Percentiles rank a stretch among this genome's conserved stretches.
These are phyloP conservation scores for Triticum timopheevii DNA, from an alignment of 176 grass and related monocot genomes.

Conservation along the genomic window DNA sequence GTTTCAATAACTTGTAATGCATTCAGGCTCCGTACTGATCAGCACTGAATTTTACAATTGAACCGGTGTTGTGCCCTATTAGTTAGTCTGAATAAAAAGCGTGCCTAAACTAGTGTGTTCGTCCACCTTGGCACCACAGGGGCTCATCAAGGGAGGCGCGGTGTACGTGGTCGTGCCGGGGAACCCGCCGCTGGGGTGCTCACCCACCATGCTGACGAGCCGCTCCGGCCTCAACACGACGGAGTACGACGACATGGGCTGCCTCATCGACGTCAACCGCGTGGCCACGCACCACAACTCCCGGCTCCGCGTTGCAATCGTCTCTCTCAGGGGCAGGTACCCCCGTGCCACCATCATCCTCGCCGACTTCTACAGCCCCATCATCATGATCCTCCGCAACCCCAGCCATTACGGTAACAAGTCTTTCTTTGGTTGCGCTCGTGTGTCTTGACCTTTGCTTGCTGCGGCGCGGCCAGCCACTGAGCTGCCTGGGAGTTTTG, in stretches of 20 bases:
- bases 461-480: neutral
- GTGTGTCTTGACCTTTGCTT: neutral
- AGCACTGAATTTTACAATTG: neutral
- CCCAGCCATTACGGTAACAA: neutral
- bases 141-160: conserved; percentile 21
- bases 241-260: conserved; percentile 19
- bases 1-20: neutral
- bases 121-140: neutral
- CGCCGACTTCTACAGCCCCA: conserved; percentile 21
- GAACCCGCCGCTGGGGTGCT: conserved; percentile 30
- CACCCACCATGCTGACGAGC: neutral
- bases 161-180: conserved; percentile 26
- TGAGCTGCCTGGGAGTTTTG: neutral
- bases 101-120: neutral
- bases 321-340: neutral
- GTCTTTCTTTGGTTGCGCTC: neutral
- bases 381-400: neutral
- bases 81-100: too few relatives aligned
- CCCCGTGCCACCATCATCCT: conserved; percentile 14
- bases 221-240: neutral
- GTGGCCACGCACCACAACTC: conserved; percentile 16
- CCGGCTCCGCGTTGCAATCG: neutral
- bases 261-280: conserved; percentile 24
- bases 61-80: too few relatives aligned
- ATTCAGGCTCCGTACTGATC: neutral